Conservation (phyloP, 441 rosid species). For the Euphorbia schlechtendalii region DNA sequence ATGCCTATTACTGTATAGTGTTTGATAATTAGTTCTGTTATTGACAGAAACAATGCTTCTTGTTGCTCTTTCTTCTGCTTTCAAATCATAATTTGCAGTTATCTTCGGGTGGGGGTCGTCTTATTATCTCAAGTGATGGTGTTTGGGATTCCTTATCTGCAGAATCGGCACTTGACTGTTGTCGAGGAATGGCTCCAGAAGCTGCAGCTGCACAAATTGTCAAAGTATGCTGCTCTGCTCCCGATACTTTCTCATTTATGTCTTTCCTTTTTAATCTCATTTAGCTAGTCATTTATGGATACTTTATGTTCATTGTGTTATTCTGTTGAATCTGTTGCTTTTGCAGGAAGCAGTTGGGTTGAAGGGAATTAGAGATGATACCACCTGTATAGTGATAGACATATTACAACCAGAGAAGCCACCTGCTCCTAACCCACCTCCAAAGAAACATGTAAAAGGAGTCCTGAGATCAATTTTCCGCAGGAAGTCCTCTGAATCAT, state of each 20-base stretch:
- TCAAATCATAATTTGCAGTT: conserved; percentile 45
- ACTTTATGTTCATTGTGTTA: background rate
- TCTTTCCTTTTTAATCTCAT: background rate
- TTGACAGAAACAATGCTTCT: background rate
- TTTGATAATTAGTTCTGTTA: conserved; percentile 6
- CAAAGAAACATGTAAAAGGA: conserved; percentile 73
- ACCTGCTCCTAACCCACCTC: conserved; percentile 55
- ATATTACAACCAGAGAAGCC: conserved; percentile 76
- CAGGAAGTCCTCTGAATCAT: conserved; percentile 58
- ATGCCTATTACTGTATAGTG: background rate
- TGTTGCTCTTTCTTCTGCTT: background rate
- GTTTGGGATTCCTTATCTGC: conserved; percentile 95
- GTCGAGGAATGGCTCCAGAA: conserved; percentile 84
- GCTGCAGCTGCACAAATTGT: conserved; percentile 90
- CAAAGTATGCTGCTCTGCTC: conserved; percentile 52
- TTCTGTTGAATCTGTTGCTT: conserved; percentile 10
- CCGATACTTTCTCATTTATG: background rate
- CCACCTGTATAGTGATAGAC: conserved; percentile 94
- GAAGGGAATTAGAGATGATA: conserved; percentile 95
- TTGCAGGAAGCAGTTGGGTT: conserved; percentile 73
- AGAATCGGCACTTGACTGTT: conserved; percentile 78
- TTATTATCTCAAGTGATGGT: conserved; percentile 92
- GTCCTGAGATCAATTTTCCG: conserved; percentile 84
- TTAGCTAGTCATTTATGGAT: background rate
- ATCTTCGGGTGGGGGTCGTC: conserved; percentile 86